Evolutionary conservation across 2,329 filamentous ascomycete species (phyloP).

Genomic region (Sporothrix globosa): DNA sequence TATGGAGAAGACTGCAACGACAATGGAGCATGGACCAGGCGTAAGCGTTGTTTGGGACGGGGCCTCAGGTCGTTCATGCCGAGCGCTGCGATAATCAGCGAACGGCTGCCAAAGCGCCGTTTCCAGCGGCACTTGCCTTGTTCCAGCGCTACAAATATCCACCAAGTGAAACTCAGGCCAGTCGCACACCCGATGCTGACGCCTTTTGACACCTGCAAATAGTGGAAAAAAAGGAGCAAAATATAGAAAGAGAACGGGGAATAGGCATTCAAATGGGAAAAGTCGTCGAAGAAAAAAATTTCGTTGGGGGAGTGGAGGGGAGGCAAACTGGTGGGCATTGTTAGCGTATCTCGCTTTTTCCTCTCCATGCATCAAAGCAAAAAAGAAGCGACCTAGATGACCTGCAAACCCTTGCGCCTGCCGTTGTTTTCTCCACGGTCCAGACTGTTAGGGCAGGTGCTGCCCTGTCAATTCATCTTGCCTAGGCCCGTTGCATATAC

Average conservation of each 20-base stretch:
- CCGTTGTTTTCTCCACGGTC: conserved; percentile 1
- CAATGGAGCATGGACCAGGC: conserved; percentile 20
- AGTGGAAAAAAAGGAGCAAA: not conserved
- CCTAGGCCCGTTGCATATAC: conserved; percentile 15
- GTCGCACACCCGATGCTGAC: not conserved
- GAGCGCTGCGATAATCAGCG: not conserved
- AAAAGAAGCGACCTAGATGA: not conserved
- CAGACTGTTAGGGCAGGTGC: not conserved
- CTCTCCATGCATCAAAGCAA: conserved; percentile 12
- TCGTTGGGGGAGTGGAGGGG: conserved; percentile 22
- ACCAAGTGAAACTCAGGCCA: conserved; percentile 2
- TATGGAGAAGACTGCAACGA: too few relatives aligned
- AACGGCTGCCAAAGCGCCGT: not conserved
- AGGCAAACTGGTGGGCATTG: conserved; percentile 16
- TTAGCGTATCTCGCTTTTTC: not conserved
- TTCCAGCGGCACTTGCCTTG: conserved; percentile 1
- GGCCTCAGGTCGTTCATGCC: conserved; percentile 20
- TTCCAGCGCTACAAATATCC: not conserved
- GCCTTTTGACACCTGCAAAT: not conserved
- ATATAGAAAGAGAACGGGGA: not conserved
- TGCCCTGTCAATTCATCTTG: conserved; percentile 9
- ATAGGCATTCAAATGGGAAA: not conserved
- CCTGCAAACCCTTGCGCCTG: not conserved
- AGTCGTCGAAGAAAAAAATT: not conserved
- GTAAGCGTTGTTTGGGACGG: conserved; percentile 26